Evolutionary conservation across 176 grass and related monocot species (phyloP), one percentile per base, ranked within the genome.

Genomic region (Microstegium vimineum): DNA sequence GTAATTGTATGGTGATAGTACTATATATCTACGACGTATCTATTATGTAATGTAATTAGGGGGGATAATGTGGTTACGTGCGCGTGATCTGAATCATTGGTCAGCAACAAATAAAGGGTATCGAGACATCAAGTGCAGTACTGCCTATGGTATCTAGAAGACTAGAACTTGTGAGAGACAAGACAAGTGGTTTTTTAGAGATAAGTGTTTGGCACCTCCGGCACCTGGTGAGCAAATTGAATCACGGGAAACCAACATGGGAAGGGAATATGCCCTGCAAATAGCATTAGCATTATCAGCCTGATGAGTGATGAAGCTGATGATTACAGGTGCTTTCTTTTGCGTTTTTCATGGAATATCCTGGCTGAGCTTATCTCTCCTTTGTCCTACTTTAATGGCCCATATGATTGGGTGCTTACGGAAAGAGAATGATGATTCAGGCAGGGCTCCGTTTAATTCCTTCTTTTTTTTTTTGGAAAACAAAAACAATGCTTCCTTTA

Each of bases 1-100:
- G 42, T 68, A 54, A 74, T 56, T 13, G 14, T 2, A 23, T 9
- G 8, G 3, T 16, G 2, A 26, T 34, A 71, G 2, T 41, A 52
- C 10, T 69, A 0, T 69, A n/a, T n/a, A n/a, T n/a, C n/a, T n/a
- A n/a, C n/a, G n/a, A n/a, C n/a, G n/a, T n/a, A 40, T 35, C 33
- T 33, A 26, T 26, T 10, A 38, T 38, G 37, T 26, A 26, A 72
- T 62, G 41, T 71, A 78, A 71, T 63, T 78, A n/a, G n/a, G 54
- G 54, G 62, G 37, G 62, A 84, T 68, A 27, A 78, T 85, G 71
- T 33, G 14, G n/a, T 69, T 75, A 67, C 75, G 75, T 84, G 69
- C 31, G 37, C 8, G 23, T 80, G 61, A 88, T 66, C 67, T 22
- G 22, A 79, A 73, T 73, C 75, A 67, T 88, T 73, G 1, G 20